phyloP scores from a whole-genome alignment of 2,329 filamentous ascomycete species.

The Monosporascus cannonballus region DNA sequence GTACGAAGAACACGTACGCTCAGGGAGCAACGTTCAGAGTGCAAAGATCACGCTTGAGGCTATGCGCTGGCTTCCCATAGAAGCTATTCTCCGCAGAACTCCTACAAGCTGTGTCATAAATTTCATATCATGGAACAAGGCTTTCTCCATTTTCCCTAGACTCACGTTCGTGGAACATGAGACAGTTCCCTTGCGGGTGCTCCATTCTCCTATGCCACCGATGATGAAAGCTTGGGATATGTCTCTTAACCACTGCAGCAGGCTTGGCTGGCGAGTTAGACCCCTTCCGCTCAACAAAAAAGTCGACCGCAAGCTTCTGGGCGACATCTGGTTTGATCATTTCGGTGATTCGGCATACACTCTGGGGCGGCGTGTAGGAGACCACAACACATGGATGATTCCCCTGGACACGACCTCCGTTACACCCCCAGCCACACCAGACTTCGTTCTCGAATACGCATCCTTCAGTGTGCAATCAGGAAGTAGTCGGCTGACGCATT shows the following conservation, averaged over 20 bases:
- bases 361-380: neutral
- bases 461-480: neutral
- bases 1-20: no score
- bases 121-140: neutral
- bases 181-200: neutral
- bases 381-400: neutral
- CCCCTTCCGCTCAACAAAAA: neutral
- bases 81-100: no score
- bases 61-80: no score
- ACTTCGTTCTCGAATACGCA: slow-evolving; percentile 6
- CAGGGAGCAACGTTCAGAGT: no score
- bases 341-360: neutral
- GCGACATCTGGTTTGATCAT: neutral
- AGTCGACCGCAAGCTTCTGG: neutral
- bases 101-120: neutral
- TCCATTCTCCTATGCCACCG: neutral
- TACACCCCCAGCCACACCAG: slow-evolving; percentile 1
- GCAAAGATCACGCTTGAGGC: no score
- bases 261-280: neutral
- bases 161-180: neutral
- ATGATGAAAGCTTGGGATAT: no score
- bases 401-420: neutral
- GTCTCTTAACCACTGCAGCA: neutral
- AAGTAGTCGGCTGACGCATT: neutral
- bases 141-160: neutral